These are phyloP conservation scores for Microcyclospora pomicola DNA, from an alignment of 2,329 filamentous ascomycete species.

Conservation along the genomic window DNA sequence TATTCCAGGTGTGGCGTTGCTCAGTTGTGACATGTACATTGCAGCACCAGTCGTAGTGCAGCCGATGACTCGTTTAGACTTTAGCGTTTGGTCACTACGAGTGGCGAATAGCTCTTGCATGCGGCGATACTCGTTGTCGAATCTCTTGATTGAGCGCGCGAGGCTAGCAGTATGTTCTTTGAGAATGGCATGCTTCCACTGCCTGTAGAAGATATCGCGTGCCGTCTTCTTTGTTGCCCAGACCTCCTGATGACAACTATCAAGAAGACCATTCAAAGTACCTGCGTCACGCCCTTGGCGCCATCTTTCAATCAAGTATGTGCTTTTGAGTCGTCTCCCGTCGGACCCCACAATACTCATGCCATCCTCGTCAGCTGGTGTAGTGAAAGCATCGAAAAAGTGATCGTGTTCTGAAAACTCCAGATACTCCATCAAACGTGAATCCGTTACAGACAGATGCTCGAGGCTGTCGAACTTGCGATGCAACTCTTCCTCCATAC, in stretches of 20 bases:
- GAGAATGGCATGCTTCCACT: constrained; percentile 11
- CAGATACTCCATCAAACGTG: constrained; percentile 27
- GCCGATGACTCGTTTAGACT: constrained; percentile 39
- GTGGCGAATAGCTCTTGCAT: too few species aligned
- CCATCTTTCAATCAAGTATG: constrained; percentile 46
- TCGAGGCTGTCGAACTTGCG: neutral
- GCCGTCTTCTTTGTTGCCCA: constrained; percentile 38
- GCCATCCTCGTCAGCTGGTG: constrained; percentile 34
- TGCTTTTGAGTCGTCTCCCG: constrained; percentile 30
- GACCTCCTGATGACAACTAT: constrained; percentile 22
- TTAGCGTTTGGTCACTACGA: constrained; percentile 18
- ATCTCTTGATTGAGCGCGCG: constrained; percentile 23
- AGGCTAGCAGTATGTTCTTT: constrained; percentile 28
- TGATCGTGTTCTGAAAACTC: constrained; percentile 41
- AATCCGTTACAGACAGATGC: neutral
- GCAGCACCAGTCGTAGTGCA: constrained; percentile 47
- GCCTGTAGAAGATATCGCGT: constrained; percentile 23
- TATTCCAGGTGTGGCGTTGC: constrained; percentile 29
- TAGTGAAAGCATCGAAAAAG: constrained; percentile 44
- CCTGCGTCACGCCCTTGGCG: constrained; percentile 32
- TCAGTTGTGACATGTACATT: constrained; percentile 40
- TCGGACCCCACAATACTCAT: constrained; percentile 34
- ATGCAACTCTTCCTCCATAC: neutral
- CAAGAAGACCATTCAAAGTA: constrained; percentile 23
- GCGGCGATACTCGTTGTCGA: constrained; percentile 15